Evolutionary conservation across 192 early-diverging fungal genomes (phyloP).

Genomic region (Geosiphon pyriformis): DNA sequence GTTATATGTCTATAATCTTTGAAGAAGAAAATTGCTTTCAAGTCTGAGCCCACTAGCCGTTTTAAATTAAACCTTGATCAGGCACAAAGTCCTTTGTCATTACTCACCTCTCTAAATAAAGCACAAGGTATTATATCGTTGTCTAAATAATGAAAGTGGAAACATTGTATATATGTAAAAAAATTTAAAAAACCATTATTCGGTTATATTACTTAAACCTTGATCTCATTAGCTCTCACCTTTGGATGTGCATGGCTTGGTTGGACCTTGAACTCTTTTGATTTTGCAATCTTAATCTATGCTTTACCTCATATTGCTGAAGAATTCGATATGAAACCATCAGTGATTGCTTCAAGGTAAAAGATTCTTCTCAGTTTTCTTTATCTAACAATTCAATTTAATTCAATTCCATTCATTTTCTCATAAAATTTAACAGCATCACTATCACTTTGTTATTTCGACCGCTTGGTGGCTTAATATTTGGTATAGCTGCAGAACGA

Average conservation of each 20-base stretch:
- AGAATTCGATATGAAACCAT: constrained; percentile 48
- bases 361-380: neutral
- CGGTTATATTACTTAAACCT: too few relatives aligned
- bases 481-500: constrained; percentile 62
- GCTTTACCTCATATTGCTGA: constrained; percentile 50
- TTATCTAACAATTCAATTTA: neutral
- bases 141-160: too few relatives aligned
- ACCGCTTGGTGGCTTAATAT: constrained; percentile 65
- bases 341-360: constrained; percentile 44
- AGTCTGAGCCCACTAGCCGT: too few relatives aligned
- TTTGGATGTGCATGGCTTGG: constrained; percentile 66
- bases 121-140: too few relatives aligned
- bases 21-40: too few relatives aligned
- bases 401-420: neutral
- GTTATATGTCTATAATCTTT: too few relatives aligned
- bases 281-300: constrained; percentile 62
- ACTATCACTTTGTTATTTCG: constrained; percentile 66
- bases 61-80: too few relatives aligned
- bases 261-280: constrained; percentile 70
- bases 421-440: constrained; percentile 40
- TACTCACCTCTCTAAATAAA: too few relatives aligned
- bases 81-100: too few relatives aligned
- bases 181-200: too few relatives aligned
- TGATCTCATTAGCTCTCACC: too few relatives aligned
- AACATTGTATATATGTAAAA: too few relatives aligned